A percentile compares a stretch with the other conserved stretches of the same genome.
Conservation (phyloP, 441 rosid genomes). For the Euphorbia schlechtendalii region DNA sequence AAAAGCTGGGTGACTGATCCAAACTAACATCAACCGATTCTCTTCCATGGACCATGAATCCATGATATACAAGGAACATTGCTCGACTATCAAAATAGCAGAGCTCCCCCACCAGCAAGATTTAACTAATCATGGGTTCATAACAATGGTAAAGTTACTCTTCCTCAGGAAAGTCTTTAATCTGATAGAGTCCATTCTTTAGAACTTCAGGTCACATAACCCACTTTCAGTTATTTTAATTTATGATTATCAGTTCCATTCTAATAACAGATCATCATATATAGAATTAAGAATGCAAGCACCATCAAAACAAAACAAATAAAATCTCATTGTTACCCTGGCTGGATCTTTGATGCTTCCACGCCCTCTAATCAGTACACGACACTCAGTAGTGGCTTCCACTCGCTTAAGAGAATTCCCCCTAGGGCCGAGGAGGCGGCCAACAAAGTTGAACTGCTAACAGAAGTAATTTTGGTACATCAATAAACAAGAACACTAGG, state of each 20-base stretch:
- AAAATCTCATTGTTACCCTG: constrained; percentile 40
- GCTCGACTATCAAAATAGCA: too few species aligned
- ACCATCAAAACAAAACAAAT: background rate
- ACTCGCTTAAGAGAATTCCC: constrained; percentile 97
- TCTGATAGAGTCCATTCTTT: background rate
- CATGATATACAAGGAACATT: too few species aligned
- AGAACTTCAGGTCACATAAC: background rate
- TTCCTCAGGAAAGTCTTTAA: background rate
- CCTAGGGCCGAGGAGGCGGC: constrained; percentile 97
- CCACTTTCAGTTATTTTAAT: background rate
- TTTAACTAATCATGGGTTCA: background rate
- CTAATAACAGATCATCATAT: background rate
- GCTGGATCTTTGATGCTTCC: constrained; percentile 95
- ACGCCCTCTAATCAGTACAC: constrained; percentile 88
- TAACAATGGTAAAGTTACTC: background rate
- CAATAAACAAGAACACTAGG: background rate
- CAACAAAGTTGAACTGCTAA: constrained; percentile 91
- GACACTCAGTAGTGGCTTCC: constrained; percentile 93
- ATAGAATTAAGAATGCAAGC: background rate
- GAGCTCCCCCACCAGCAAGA: background rate
- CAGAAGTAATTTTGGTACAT: constrained; percentile 21
- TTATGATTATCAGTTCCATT: background rate
- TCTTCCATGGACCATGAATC: too few species aligned
- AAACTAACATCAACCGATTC: background rate
- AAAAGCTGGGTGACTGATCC: background rate